Evolutionary conservation across 73 alveolate species (phyloP).

Genomic region (Paramecium sexaurelia): DNA sequence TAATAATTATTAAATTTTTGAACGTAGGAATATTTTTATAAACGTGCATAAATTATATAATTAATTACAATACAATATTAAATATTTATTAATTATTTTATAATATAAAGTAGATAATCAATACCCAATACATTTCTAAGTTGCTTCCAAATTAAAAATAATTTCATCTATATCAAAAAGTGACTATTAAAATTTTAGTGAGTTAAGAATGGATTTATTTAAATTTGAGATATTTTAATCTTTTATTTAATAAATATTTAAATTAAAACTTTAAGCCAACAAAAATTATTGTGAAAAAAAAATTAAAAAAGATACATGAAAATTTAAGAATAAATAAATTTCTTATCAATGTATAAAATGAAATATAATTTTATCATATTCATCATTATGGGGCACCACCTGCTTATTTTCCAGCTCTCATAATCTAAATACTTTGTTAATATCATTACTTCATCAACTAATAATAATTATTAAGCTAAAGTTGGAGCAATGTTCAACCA

Average conservation of each 20-base stretch:
- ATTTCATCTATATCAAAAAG: not conserved
- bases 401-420: constrained; percentile 71
- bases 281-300: not conserved
- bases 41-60: not conserved
- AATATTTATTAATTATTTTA: too few relatives aligned
- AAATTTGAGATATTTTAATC: not conserved
- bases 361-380: not conserved
- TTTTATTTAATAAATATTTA: not conserved
- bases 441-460: constrained; percentile 63
- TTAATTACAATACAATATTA: not conserved
- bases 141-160: too few relatives aligned
- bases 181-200: too few relatives aligned
- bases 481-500: constrained; percentile 68
- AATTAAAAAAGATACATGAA: not conserved
- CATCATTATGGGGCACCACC: constrained; percentile 58
- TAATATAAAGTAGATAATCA: too few relatives aligned
- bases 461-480: constrained; percentile 62
- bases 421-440: constrained; percentile 36
- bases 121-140: too few relatives aligned
- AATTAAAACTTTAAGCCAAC: not conserved
- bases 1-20: not conserved
- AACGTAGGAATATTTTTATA: not conserved
- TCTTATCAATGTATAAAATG: not conserved
- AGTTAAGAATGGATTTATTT: not conserved
- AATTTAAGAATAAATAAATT: not conserved